phyloP scores from a whole-genome alignment of 495 filamentous ascomycete genomes.

The Daldinia vernicosa region DNA sequence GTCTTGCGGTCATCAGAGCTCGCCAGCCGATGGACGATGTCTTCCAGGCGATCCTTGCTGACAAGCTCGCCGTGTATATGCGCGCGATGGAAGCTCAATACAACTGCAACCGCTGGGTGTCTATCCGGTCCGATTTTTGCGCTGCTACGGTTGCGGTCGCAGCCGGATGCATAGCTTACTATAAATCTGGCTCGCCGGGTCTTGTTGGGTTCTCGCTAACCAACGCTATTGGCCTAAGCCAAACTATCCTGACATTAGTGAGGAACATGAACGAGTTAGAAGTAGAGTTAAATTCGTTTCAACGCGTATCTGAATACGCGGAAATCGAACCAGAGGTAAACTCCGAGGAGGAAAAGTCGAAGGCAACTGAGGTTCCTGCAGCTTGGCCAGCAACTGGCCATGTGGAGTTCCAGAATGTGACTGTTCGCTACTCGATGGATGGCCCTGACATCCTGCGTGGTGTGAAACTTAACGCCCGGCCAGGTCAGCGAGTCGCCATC shows the following conservation, averaged over 20 bases:
- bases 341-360: slow-evolving; percentile 44
- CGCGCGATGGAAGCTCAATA: slow-evolving; percentile 52
- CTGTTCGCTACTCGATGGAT: slow-evolving; percentile 44
- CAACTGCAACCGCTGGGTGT: slow-evolving; percentile 70
- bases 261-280: slow-evolving; percentile 61
- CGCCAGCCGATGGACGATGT: slow-evolving; percentile 78
- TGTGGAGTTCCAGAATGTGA: slow-evolving; percentile 43
- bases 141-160: slow-evolving; percentile 20
- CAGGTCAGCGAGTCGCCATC: slow-evolving; percentile 51
- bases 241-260: slow-evolving; percentile 31
- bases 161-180: slow-evolving; percentile 16
- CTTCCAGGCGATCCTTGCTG: slow-evolving; percentile 79
- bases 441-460: slow-evolving; percentile 24
- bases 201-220: slow-evolving; percentile 33
- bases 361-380: slow-evolving; percentile 26
- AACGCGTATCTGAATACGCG: slow-evolving; percentile 63
- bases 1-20: slow-evolving; percentile 84
- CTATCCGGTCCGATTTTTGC: slow-evolving; percentile 25
- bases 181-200: slow-evolving; percentile 13
- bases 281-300: slow-evolving; percentile 61
- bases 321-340: slow-evolving; percentile 57
- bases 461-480: slow-evolving; percentile 41
- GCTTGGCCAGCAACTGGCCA: slow-evolving; percentile 46
- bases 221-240: slow-evolving; percentile 26
- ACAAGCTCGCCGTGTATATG: slow-evolving; percentile 57